Evolutionary conservation across 495 filamentous ascomycete species (phyloP).

Genomic region (Durotheca rogersii): DNA sequence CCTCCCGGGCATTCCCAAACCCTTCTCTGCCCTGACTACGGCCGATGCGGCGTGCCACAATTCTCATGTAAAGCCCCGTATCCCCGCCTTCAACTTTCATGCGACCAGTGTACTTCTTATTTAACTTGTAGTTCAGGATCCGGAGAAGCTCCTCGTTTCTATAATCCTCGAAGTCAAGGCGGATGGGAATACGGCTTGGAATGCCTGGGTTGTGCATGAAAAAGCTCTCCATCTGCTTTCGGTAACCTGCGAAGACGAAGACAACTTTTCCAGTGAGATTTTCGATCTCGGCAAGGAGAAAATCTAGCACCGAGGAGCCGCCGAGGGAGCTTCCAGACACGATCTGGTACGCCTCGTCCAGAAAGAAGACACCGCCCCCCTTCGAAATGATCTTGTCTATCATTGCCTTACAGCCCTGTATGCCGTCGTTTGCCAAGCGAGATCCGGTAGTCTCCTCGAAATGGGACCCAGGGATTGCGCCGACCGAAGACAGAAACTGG

Average conservation of each 20-base stretch:
- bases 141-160: conserved; percentile 62
- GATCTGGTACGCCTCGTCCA: conserved; percentile 80
- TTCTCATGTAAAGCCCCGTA: conserved; percentile 64
- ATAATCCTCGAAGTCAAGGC: conserved; percentile 69
- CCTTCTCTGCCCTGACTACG: conserved; percentile 62
- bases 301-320: conserved; percentile 68
- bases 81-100: conserved; percentile 64
- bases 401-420: conserved; percentile 55
- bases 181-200: conserved; percentile 67
- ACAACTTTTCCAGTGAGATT: conserved; percentile 73
- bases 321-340: conserved; percentile 53
- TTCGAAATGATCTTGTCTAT: conserved; percentile 57
- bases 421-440: conserved; percentile 62
- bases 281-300: conserved; percentile 72
- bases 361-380: conserved; percentile 71
- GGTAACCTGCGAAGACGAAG: conserved; percentile 77
- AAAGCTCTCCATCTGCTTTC: conserved; percentile 76
- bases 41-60: conserved; percentile 63
- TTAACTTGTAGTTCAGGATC: conserved; percentile 60
- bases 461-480: conserved; percentile 52
- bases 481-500: conserved; percentile 62
- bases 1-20: conserved; percentile 70
- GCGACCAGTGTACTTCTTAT: conserved; percentile 45
- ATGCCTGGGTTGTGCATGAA: conserved; percentile 77
- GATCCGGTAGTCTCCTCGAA: conserved; percentile 72